These are phyloP conservation scores for Aspergillus biplanus DNA, from an alignment of 495 filamentous ascomycete genomes.

Conservation along the genomic window DNA sequence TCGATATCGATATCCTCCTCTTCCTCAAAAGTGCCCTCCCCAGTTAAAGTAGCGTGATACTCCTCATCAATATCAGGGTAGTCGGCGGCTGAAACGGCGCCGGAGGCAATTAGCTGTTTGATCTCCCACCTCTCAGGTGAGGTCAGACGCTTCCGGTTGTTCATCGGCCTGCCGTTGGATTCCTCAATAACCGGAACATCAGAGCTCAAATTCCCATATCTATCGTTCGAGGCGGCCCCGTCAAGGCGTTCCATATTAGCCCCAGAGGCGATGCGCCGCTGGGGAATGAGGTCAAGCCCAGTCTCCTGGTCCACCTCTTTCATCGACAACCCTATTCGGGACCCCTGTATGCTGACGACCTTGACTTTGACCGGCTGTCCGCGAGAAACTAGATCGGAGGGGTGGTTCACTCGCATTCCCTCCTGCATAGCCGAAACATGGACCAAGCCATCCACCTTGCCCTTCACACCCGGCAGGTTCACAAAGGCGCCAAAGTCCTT, in stretches of 20 bases:
- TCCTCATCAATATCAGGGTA: conserved; percentile 96
- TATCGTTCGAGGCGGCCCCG: conserved; percentile 48
- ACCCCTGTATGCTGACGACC: conserved; percentile 81
- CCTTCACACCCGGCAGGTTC: conserved; percentile 81
- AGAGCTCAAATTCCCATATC: conserved; percentile 62
- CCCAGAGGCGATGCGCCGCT: conserved; percentile 81
- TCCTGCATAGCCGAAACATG: conserved; percentile 95
- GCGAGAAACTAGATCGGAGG: conserved; percentile 79
- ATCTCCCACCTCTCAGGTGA: conserved; percentile 98
- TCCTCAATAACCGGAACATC: conserved; percentile 71
- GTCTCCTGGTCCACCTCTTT: conserved; percentile 95
- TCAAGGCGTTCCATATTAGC: conserved; percentile 87
- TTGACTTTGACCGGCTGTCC: conserved; percentile 92
- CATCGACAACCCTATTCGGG: conserved; percentile 87
- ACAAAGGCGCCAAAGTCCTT: conserved; percentile 98
- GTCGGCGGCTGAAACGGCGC: conserved; percentile 84
- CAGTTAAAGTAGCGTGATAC: conserved; percentile 83
- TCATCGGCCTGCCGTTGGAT: conserved; percentile 55
- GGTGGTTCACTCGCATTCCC: conserved; percentile 86
- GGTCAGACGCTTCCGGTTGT: conserved; percentile 85
- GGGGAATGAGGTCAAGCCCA: conserved; percentile 81
- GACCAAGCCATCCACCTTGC: conserved; percentile 90
- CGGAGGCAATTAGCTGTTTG: conserved; percentile 92
- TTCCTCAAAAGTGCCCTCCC: conserved; percentile 86
- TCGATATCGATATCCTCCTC: conserved; percentile 99